Base-by-base conservation (phyloP, 2,329 filamentous ascomycete species). In the Curvularia sp. region DNA sequence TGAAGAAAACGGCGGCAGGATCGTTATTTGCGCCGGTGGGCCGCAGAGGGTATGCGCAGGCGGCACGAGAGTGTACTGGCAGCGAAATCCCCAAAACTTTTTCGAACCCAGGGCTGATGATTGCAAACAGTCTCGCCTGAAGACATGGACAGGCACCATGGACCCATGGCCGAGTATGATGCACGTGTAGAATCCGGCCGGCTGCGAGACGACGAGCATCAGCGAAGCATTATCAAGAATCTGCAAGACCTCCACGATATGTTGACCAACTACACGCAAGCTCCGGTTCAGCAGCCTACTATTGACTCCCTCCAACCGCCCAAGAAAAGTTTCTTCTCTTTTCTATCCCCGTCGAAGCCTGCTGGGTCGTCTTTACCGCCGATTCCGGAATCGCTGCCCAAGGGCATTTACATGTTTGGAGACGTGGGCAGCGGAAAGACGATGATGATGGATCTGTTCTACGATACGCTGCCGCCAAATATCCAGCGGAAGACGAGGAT, bases 381-480 rank as follows among this genome's bases (percentile, higher is more conserved):
- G 3, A 90, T 96, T 21, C 88, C 92, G 0, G 78, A 83, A n/a
- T 83, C 89, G 63, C 82, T 97, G 1, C 95, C 95, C 0, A 90
- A 92, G 65, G 95, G 95, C 0, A 80, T 99, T 30, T 99, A 99
- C 78, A 89, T 99, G 77, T 97, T 91, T 72, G 95, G 95, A 57
- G 95, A 99, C 75, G 95, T 99, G 2, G 95, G 95, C 39, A 96
- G 92, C 70, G 95, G 95, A 61, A 99, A 99, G 83, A 99, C 95
- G 2, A 99, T 99, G 95, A 83, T 99, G 74, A 99, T 99, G 95
- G 94, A 99, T 75, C 82, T 99, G 49, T 97, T 98, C 78, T 97
- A 93, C 80, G 93, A 98, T 64, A 97, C 94, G 0, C 81, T 98
- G 21, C 95, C 95, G 0, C 76, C 81, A 15, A 89, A 89, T 59